Conservation (phyloP, 1,284 basidiomycete genomes). For the Sanguinoderma infundibulare region DNA sequence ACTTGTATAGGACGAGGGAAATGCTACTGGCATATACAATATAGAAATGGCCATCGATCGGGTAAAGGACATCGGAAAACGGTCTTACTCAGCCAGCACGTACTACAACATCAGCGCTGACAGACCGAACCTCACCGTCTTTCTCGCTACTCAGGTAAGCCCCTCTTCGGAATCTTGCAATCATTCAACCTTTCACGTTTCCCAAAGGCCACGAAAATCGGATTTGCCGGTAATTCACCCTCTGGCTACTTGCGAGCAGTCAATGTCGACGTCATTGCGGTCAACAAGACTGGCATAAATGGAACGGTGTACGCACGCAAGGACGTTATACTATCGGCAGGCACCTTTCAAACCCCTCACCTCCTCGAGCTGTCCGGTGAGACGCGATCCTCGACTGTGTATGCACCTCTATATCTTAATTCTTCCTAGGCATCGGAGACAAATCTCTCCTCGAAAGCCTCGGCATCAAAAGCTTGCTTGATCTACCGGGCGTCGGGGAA, state of each 20-base stretch:
- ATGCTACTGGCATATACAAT: conserved; percentile 30
- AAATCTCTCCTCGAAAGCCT: conserved; percentile 15
- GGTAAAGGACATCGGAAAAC: conserved; percentile 20
- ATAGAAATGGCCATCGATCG: conserved; percentile 27
- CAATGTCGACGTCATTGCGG: conserved; percentile 25
- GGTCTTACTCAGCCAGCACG: conserved; percentile 31
- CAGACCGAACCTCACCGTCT: conserved; percentile 15
- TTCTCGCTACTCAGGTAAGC: conserved; percentile 17
- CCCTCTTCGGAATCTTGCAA: background rate
- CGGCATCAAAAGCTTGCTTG: conserved; percentile 25
- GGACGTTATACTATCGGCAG: conserved; percentile 33
- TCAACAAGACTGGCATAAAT: conserved; percentile 9
- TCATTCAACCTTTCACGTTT: too few relatives aligned
- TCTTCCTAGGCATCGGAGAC: conserved; percentile 23
- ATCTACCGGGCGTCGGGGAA: conserved; percentile 28
- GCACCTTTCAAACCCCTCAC: conserved; percentile 31
- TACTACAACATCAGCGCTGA: conserved; percentile 21
- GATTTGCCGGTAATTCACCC: background rate
- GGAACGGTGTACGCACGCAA: conserved; percentile 26
- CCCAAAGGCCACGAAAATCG: conserved; percentile 4
- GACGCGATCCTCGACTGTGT: background rate
- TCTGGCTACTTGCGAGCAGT: conserved; percentile 56
- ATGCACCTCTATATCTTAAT: background rate
- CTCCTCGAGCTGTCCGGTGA: conserved; percentile 32
- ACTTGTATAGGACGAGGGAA: conserved; percentile 28